Base-by-base conservation (phyloP, 305 asterid species). In the Rubia balearica region DNA sequence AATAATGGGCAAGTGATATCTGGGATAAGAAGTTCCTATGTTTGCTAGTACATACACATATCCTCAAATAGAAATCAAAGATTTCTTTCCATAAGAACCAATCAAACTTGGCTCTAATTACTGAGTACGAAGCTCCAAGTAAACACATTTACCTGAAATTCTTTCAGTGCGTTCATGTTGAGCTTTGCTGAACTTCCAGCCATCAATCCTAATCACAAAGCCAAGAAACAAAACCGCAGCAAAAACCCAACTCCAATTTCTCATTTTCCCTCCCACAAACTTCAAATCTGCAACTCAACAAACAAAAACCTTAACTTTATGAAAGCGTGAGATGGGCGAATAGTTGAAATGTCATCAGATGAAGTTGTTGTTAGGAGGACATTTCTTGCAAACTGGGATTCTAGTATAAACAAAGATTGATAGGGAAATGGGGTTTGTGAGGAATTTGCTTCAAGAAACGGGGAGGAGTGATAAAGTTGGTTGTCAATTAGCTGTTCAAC, bases 261-360 rank as follows among this genome's bases (percentile, higher is more conserved):
- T 60, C 83, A 80, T 77, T 59, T 71, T 67, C 40, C 46, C 3
- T 48, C 56, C 72, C 49, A 30, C 43, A 45, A 5, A 69, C 24
- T 40, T 72, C 69, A 71, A 79, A 74, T 74, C 65, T 73, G 43
- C 51, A 60, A 61, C 33, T 19, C 24, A 42, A 68, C 59, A 53
- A 67, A 59, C 73, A n/a, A 64, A 71, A 21, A 59, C 61, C 60
- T 60, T 42, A 73, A n/a, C 61, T 71, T 77, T 38, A 70, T 48
- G 59, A 38, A 46, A 64, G 43, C 63, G 72, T 69, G 42, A 76
- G 78, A 78, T 19, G 53, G 64, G 16, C n/a, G 36, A 61, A 81
- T 71, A 63, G 87, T 83, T 81, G 84, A 74, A 72, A 70, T 76
- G 87, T 80, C 87, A 77, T 57, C 71, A 71, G 60, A 73, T 66